Evolutionary conservation across 352 stramenopile genomes (phyloP).

Genomic region (Proteromonas lacertae): DNA sequence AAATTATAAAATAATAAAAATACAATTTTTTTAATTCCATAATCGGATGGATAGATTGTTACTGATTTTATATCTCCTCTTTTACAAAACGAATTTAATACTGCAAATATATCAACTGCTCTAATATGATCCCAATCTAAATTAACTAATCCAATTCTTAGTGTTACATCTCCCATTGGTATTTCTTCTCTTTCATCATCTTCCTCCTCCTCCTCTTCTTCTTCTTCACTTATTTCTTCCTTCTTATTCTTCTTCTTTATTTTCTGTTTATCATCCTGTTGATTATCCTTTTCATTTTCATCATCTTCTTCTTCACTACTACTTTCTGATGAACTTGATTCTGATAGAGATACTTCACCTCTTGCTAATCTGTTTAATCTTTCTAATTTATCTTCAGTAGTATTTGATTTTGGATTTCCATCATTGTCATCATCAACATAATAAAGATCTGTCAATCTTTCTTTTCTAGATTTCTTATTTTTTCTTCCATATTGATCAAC

Average conservation of each 20-base stretch:
- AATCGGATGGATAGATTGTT: slow-evolving; percentile 76
- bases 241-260: not conserved
- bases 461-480: not conserved
- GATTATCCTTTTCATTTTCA: not conserved
- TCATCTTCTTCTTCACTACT: not conserved
- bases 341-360: not conserved
- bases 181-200: slow-evolving; percentile 17
- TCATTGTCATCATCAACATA: not conserved
- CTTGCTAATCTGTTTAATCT: not conserved
- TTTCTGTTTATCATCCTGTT: not conserved
- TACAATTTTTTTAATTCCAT: slow-evolving; percentile 64
- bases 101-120: slow-evolving; percentile 65
- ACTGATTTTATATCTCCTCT: slow-evolving; percentile 45
- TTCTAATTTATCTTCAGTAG: not conserved
- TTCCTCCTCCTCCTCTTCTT: slow-evolving; percentile 9
- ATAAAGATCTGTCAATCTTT: not conserved
- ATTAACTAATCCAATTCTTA: slow-evolving; percentile 60
- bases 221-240: slow-evolving; percentile 1
- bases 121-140: slow-evolving; percentile 78
- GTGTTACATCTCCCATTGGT: slow-evolving; percentile 33
- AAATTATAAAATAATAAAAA: too few relatives aligned
- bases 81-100: slow-evolving; percentile 55
- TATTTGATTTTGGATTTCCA: not conserved
- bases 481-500: slow-evolving; percentile 1
- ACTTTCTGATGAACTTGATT: too few relatives aligned